Base-by-base conservation (phyloP, 352 stramenopile genomes). In the Phytophthora boehmeriae region DNA sequence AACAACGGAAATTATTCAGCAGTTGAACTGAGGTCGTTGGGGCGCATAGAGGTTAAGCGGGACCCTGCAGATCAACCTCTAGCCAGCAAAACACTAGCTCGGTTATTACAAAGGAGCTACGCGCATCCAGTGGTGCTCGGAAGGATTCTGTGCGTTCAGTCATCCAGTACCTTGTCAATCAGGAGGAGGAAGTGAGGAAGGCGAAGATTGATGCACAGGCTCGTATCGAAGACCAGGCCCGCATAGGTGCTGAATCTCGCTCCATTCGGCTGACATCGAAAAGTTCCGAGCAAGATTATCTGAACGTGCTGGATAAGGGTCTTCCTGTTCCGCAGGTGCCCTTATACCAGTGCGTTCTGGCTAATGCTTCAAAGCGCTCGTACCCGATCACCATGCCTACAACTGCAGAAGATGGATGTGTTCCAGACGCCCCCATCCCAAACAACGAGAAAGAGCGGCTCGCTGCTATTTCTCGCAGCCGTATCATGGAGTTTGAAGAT, bases 81-180 rank as follows among this genome's bases (percentile, higher is more conserved):
- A 14, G 22, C 56, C 3, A 64, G 49, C 17, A 56, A 66, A 41
- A 48, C 58, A 19, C 47, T 78, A 14, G 69, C 63, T 36, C 54
- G 36, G 16, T 39, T 69, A 9, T 32, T 81, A 2, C 69, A 42
- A 28, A 67, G 8, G 59, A 70, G 22, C 32, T 78, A 19, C 54
- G 39, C 0, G 34, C 59, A 1, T 64, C 77, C 6, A 63, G 53
- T 4, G 73, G 68, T 10, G 28, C 66, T 11, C 57, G 59, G 13
- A 61, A 75, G 19, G 69, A 51, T 3, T 71, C 82, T 1, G 75
- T 85, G 56, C 78, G 62, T 10, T 60, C 52, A 13, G 75, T 89
- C 22, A 87, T 88, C 62, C 78, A 85, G 54, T 63, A 71, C 6
- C 63, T 89, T 30, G 58, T 89, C 4, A 65, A 65, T 35, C 56